These are phyloP conservation scores for Cladorrhinum sp. DNA, from an alignment of 2,329 filamentous ascomycete genomes.

Conservation along the genomic window DNA sequence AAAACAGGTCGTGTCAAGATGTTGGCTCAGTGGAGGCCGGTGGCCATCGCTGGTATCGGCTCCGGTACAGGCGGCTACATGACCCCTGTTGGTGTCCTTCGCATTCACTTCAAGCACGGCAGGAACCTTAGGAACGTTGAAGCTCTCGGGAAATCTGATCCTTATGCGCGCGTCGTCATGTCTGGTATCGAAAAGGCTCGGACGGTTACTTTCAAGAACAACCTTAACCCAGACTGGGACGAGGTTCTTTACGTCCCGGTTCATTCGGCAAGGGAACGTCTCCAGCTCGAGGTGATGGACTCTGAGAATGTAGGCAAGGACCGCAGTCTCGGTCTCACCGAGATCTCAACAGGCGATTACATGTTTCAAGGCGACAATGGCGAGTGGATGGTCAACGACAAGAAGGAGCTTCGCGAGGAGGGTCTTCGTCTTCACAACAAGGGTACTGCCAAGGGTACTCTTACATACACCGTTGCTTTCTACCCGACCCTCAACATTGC, in stretches of 20 bases:
- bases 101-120: constrained; percentile 85
- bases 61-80: constrained; percentile 84
- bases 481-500: constrained; percentile 84
- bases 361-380: constrained; percentile 73
- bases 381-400: constrained; percentile 75
- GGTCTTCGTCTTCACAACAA: constrained; percentile 72
- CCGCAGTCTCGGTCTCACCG: constrained; percentile 77
- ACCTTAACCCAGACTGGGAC: constrained; percentile 92
- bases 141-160: constrained; percentile 93
- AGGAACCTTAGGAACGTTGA: constrained; percentile 86
- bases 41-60: constrained; percentile 74
- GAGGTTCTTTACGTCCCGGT: constrained; percentile 93
- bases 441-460: constrained; percentile 70
- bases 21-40: constrained; percentile 91
- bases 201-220: constrained; percentile 94
- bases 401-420: constrained; percentile 64
- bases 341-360: constrained; percentile 75
- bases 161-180: constrained; percentile 83
- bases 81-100: constrained; percentile 91
- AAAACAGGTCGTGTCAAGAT: constrained; percentile 86
- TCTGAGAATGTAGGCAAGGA: constrained; percentile 90
- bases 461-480: constrained; percentile 84
- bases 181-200: constrained; percentile 88
- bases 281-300: constrained; percentile 94
- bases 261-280: constrained; percentile 76